A percentile compares a stretch with the other conserved stretches of the same genome.
Conservation (phyloP, 768 basidiomycete species). For the Mycena indigotica region DNA sequence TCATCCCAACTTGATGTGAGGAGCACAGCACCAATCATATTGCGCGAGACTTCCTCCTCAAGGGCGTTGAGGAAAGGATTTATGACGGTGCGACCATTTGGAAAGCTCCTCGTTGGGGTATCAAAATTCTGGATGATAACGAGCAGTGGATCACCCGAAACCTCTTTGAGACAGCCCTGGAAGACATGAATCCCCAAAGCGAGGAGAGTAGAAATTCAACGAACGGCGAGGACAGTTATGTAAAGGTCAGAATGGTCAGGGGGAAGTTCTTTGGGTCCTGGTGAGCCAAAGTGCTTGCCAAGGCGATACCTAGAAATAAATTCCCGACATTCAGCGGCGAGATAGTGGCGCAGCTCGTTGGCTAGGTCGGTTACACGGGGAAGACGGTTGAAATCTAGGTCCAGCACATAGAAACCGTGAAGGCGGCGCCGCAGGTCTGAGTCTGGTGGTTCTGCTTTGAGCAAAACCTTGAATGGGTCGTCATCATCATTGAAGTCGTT, state of each 20-base stretch:
- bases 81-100: not conserved
- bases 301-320: not conserved
- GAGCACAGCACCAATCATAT: not conserved
- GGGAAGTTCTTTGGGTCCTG: too few relatives aligned
- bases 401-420: not conserved
- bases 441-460: not conserved
- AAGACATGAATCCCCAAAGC: not conserved
- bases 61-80: not conserved
- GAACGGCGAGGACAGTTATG: not conserved
- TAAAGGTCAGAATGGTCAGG: not conserved
- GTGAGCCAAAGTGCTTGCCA: too few relatives aligned
- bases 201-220: not conserved
- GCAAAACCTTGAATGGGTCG: not conserved
- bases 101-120: not conserved
- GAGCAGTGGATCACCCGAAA: not conserved
- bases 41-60: not conserved
- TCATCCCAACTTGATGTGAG: not conserved
- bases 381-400: not conserved
- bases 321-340: not conserved
- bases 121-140: not conserved
- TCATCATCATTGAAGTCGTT: not conserved
- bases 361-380: not conserved
- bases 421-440: not conserved
- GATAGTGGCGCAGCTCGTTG: not conserved
- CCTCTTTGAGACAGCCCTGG: not conserved